Percentiles rank a stretch among this genome's conserved stretches.
Evolutionary conservation across 2,329 filamentous ascomycete genomes (phyloP).

Genomic region (Fusarium sp.): DNA sequence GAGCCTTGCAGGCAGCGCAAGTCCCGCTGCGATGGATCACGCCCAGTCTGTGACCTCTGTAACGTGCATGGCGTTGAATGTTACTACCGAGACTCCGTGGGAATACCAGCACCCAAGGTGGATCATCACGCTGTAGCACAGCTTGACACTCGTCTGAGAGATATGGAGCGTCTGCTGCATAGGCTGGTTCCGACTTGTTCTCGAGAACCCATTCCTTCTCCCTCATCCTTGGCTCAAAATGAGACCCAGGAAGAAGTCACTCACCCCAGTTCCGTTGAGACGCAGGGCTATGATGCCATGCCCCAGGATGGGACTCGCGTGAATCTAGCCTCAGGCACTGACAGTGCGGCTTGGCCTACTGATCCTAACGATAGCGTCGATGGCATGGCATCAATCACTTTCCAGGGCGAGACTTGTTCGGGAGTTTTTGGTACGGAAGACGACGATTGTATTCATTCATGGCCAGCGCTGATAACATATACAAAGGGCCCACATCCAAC

Average conservation of each 20-base stretch:
- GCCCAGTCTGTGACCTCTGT: neutral
- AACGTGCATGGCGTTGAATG: neutral
- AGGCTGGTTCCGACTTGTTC: neutral
- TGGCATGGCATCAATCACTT: neutral
- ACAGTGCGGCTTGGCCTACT: neutral
- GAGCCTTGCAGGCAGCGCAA: neutral
- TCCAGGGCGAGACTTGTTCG: neutral
- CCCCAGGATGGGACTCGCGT: neutral
- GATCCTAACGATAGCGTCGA: neutral
- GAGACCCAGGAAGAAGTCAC: neutral
- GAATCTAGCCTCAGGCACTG: neutral
- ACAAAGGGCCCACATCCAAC: neutral
- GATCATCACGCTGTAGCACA: neutral
- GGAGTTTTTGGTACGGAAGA: neutral
- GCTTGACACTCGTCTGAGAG: neutral
- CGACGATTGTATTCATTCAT: neutral
- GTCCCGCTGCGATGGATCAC: neutral
- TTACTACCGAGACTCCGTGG: neutral
- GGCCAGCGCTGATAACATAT: neutral
- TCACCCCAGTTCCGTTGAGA: neutral
- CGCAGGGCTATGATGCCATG: neutral
- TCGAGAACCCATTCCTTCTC: neutral
- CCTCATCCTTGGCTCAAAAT: neutral
- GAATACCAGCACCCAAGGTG: neutral
- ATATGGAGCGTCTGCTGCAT: neutral